Percentiles rank a stretch among this genome's conserved stretches.
These are phyloP conservation scores for Pichia inconspicua DNA, from an alignment of 1,139 yeast species.

Conservation along the genomic window DNA sequence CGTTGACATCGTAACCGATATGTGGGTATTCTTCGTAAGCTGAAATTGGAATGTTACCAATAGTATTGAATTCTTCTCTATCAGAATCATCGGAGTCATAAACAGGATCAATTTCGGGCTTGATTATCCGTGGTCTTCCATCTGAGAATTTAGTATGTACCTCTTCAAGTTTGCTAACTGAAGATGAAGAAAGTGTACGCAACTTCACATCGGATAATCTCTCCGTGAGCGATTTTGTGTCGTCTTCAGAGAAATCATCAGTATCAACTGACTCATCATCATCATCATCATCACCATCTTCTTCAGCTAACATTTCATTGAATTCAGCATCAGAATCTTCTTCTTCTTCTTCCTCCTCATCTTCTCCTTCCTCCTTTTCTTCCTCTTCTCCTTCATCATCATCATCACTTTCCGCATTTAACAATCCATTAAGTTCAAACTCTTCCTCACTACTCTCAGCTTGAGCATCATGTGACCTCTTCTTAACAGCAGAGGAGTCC, in stretches of 20 bases:
- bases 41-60: conserved; percentile 85
- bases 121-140: conserved; percentile 66
- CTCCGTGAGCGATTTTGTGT: conserved; percentile 44
- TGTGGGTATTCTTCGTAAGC: conserved; percentile 98
- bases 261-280: conserved; percentile 25
- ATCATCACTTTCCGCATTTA: conserved; percentile 28
- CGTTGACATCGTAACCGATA: conserved; percentile 93
- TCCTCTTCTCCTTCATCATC: conserved; percentile 13
- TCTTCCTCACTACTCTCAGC: conserved; percentile 12
- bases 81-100: conserved; percentile 94
- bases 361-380: conserved; percentile 21
- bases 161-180: conserved; percentile 29
- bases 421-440: conserved; percentile 31
- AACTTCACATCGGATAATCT: conserved; percentile 46
- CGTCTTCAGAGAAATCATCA: conserved; percentile 36
- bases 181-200: conserved; percentile 38
- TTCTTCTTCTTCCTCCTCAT: conserved; percentile 31
- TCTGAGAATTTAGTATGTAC: conserved; percentile 60
- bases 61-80: conserved; percentile 74
- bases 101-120: conserved; percentile 86
- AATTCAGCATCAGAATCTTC: conserved; percentile 54
- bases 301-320: conserved; percentile 48
- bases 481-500: neutral
- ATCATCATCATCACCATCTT: conserved; percentile 22
- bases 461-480: conserved; percentile 15